Conservation (phyloP, 2,329 filamentous ascomycete species). For the Botryotinia globosa region DNA sequence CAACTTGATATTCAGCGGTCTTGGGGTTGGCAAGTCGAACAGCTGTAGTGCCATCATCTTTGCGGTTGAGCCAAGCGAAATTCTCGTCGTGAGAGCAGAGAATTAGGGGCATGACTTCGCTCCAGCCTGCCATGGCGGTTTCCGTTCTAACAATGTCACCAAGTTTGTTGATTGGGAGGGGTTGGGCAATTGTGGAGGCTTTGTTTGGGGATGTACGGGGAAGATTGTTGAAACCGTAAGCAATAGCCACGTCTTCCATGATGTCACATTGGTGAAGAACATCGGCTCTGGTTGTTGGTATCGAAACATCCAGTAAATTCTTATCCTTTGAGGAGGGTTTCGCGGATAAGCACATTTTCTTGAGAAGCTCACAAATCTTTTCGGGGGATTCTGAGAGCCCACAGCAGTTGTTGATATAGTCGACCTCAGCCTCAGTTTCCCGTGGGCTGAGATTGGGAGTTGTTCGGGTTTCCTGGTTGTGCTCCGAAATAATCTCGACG, state of each 20-base stretch:
- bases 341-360: slow-evolving; percentile 85
- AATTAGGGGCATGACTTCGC: slow-evolving; percentile 92
- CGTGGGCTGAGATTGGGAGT: slow-evolving; percentile 79
- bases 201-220: slow-evolving; percentile 84
- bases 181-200: slow-evolving; percentile 80
- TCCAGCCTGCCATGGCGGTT: slow-evolving; percentile 91
- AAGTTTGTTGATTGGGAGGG: slow-evolving; percentile 90
- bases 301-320: slow-evolving; percentile 73
- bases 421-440: slow-evolving; percentile 75
- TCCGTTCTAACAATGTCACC: slow-evolving; percentile 86
- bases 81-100: slow-evolving; percentile 98
- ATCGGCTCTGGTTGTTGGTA: slow-evolving; percentile 89
- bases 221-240: slow-evolving; percentile 96
- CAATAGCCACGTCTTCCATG: slow-evolving; percentile 97
- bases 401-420: slow-evolving; percentile 91
- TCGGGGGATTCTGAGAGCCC: slow-evolving; percentile 74
- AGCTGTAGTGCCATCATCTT: slow-evolving; percentile 79
- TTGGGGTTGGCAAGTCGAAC: slow-evolving; percentile 89
- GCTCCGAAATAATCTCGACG: slow-evolving; percentile 84
- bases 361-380: slow-evolving; percentile 74
- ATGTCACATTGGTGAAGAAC: slow-evolving; percentile 96
- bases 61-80: slow-evolving; percentile 89
- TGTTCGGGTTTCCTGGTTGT: slow-evolving; percentile 80
- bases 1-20: slow-evolving; percentile 89
- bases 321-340: slow-evolving; percentile 67